Base-by-base conservation (phyloP, 305 asterid species). In the Ajuga reptans region DNA sequence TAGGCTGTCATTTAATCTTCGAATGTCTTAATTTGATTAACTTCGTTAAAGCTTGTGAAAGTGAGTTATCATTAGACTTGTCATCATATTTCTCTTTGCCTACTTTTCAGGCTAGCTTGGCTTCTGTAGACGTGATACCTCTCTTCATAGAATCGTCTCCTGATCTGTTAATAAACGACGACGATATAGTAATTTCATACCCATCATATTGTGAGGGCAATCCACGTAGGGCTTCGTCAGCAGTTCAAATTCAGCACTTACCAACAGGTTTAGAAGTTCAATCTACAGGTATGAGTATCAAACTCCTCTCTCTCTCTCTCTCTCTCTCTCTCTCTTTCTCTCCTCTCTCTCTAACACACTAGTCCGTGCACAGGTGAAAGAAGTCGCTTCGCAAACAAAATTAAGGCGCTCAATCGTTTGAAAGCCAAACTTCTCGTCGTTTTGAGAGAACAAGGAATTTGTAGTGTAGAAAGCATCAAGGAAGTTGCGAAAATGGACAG, bases 71-170 rank as follows among this genome's bases (percentile, higher is more conserved):
- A n/a, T 9, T 39, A 3, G 42, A 9, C 56, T 53, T 6, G 9
- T 62, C 21, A 69, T 57, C 31, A 50, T 7, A 42, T 18, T 58
- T 14, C 51, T 14, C 5, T 29, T 54, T 66, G 42, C 42, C 66
- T 36, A 42, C 46, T 31, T 66, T 54, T 59, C 79, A 90, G 94
- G 84, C 80, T 75, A 74, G 64, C 74, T 58, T 69, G 73, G 92
- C 94, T 61, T 82, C 77, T 5, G 91, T 90, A 53, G 87, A 85
- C 14, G 90, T 88, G 73, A 85, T 88, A 76, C 97, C 97, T 71
- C 87, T 88, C 47, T 90, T 90, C 79, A 84, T 86, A 9, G 87
- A 88, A 72, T 82, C 94, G 36, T 78, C 79, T 50, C 88, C 89
- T 16, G 83, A 83, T 31, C 74, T 86, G 68, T 53, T 56, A 34